Percentiles rank a stretch among this genome's conserved stretches.
Evolutionary conservation across 1,284 basidiomycete species (phyloP).

Genomic region (Leccinum solheimii): DNA sequence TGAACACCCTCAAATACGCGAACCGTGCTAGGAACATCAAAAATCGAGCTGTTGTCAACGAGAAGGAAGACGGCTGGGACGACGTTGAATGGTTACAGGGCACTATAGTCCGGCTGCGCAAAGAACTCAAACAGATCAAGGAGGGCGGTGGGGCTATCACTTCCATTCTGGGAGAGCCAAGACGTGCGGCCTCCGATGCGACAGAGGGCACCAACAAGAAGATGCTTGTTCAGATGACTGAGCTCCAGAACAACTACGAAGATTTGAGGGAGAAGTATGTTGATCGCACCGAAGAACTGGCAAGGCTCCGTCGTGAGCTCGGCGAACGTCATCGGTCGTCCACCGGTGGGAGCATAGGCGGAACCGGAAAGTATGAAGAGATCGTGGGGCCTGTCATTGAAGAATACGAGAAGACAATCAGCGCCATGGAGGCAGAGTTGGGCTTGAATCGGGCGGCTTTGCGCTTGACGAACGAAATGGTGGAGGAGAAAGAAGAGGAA

Average conservation of each 20-base stretch:
- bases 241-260: slow-evolving; percentile 81
- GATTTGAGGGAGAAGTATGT: slow-evolving; percentile 81
- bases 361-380: slow-evolving; percentile 85
- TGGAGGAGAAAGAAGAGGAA: slow-evolving; percentile 87
- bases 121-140: slow-evolving; percentile 78
- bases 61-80: slow-evolving; percentile 97
- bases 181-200: slow-evolving; percentile 32
- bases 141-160: slow-evolving; percentile 49
- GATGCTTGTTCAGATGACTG: slow-evolving; percentile 72
- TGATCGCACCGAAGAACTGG: slow-evolving; percentile 85
- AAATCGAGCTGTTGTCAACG: slow-evolving; percentile 90
- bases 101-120: slow-evolving; percentile 80
- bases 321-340: slow-evolving; percentile 66
- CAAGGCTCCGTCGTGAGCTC: slow-evolving; percentile 71
- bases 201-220: slow-evolving; percentile 67
- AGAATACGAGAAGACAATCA: slow-evolving; percentile 98
- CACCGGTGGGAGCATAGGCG: slow-evolving; percentile 66
- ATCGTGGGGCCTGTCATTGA: slow-evolving; percentile 98
- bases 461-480: slow-evolving; percentile 86
- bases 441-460: slow-evolving; percentile 88
- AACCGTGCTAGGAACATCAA: slow-evolving; percentile 98
- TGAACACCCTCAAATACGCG: slow-evolving; percentile 98
- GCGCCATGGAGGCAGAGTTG: slow-evolving; percentile 92
- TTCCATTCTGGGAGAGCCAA: slow-evolving; percentile 28
- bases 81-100: slow-evolving; percentile 95